Evolutionary conservation across 1,139 yeast genomes (phyloP).

Genomic region (Candida tetrigidarum): DNA sequence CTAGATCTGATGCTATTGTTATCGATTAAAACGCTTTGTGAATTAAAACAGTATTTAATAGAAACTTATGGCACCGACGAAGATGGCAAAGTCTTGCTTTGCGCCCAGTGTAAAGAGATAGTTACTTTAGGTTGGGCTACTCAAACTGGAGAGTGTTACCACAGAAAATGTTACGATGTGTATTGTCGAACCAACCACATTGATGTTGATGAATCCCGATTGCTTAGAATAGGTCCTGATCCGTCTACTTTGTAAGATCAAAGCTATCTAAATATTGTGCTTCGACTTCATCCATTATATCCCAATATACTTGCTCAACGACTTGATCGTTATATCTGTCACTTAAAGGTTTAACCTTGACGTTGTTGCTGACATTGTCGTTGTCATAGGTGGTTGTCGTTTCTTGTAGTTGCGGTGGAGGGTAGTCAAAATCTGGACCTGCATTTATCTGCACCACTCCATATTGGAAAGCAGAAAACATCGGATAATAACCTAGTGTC

Average conservation of each 20-base stretch:
- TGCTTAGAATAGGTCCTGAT: slow-evolving; percentile 25
- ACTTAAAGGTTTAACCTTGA: slow-evolving; percentile 51
- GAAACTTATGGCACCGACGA: slow-evolving; percentile 45
- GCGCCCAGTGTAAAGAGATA: slow-evolving; percentile 59
- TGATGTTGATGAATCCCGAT: slow-evolving; percentile 13
- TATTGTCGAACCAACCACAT: slow-evolving; percentile 26
- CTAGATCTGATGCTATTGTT: slow-evolving; percentile 33
- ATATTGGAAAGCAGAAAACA: slow-evolving; percentile 79
- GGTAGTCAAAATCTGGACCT: slow-evolving; percentile 65
- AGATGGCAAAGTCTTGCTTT: slow-evolving; percentile 46
- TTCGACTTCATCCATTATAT: slow-evolving; percentile 83
- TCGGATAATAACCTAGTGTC: slow-evolving; percentile 87
- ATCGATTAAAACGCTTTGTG: slow-evolving; percentile 50
- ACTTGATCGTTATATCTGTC: slow-evolving; percentile 70
- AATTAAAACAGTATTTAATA: slow-evolving; percentile 47
- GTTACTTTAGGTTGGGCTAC: slow-evolving; percentile 56
- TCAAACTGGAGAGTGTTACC: slow-evolving; percentile 33
- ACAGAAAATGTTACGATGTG: slow-evolving; percentile 51
- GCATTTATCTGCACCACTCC: slow-evolving; percentile 75
- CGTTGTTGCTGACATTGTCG: too few species aligned
- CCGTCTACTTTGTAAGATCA: slow-evolving; percentile 28
- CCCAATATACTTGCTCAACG: slow-evolving; percentile 84
- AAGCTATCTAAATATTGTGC: slow-evolving; percentile 59
- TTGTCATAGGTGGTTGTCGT: too few species aligned
- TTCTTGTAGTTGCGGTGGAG: slow-evolving; percentile 30